Percentiles rank a stretch among this genome's conserved stretches.
Evolutionary conservation across 257 asterid species (phyloP).

Genomic region (Solanum rostratum): DNA sequence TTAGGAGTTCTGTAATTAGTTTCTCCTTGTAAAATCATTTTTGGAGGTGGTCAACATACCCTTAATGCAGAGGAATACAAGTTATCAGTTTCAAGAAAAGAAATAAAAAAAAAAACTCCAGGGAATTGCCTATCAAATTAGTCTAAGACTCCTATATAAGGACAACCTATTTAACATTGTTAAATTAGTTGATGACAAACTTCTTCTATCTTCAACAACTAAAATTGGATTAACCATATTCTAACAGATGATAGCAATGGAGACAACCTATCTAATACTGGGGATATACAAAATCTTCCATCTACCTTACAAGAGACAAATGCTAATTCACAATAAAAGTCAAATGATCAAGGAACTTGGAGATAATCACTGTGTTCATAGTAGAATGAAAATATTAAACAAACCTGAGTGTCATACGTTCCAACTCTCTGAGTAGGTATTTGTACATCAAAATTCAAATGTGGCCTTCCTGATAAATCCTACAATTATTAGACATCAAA

Average conservation of each 20-base stretch:
- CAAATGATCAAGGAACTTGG: neutral
- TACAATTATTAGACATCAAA: constrained; percentile 3
- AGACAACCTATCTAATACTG: neutral
- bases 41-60: neutral
- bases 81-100: neutral
- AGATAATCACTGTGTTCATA: neutral
- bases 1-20: neutral
- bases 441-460: constrained; percentile 61
- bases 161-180: neutral
- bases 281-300: neutral
- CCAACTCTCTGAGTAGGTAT: constrained; percentile 96
- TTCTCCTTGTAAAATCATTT: neutral
- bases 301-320: neutral
- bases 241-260: neutral
- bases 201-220: neutral
- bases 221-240: neutral
- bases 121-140: neutral
- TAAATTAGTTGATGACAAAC: neutral
- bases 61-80: neutral
- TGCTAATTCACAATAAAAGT: neutral
- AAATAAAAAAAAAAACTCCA: neutral
- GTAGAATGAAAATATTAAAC: neutral
- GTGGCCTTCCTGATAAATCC: constrained; percentile 98
- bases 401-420: constrained; percentile 85
- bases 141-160: neutral